Base-by-base conservation (phyloP, 805 yeast species). In the Lipomyces anomalus region DNA sequence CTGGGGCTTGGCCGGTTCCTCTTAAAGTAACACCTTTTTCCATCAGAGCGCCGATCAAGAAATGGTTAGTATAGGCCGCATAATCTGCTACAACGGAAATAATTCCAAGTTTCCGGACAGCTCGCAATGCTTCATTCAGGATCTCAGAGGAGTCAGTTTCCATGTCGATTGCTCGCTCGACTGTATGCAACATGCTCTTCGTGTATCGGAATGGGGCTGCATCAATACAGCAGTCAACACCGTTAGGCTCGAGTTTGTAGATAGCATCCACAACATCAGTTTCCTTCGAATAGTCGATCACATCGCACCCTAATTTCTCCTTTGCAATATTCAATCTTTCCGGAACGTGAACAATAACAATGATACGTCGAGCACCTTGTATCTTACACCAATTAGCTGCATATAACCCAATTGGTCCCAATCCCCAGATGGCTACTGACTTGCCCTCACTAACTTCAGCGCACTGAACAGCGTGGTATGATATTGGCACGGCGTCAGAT, bases 1-100 rank as follows among this genome's bases (percentile, higher is more conserved):
- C 52, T 5, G 52, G 52, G 4, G 52, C 52, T 21, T 48, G 52
- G 2, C 52, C 52, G n/a, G 26, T 26, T 3, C 52, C 52, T 20
- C 13, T 26, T 16, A 38, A 23, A 13, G 22, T 17, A 22, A 38
- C 20, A 13, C 42, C 42, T 16, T 18, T 11, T 23, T 38, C 42
- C 47, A 43, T 38, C 23, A 43, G 24, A 13, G 46, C 36, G 22
- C 47, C 47, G 22, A 43, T 38, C 22, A 22, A 22, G 30, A 43
- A 43, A 13, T 39, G 47, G 43, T 43, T 39, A 9, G 44, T 39
- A 2, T 22, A n/a, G 6, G 35, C 45, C 4, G 34, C 37, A 28
- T 43, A 38, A 29, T 36, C 43, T n/a, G n/a, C n/a, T n/a, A n/a
- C n/a, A n/a, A n/a, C n/a, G n/a, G n/a, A n/a, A n/a, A n/a, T n/a